Evolutionary conservation across 2,329 filamentous ascomycete species (phyloP), one percentile per base, ranked within the genome.

Genomic region (Arthrobotrys megalospora): DNA sequence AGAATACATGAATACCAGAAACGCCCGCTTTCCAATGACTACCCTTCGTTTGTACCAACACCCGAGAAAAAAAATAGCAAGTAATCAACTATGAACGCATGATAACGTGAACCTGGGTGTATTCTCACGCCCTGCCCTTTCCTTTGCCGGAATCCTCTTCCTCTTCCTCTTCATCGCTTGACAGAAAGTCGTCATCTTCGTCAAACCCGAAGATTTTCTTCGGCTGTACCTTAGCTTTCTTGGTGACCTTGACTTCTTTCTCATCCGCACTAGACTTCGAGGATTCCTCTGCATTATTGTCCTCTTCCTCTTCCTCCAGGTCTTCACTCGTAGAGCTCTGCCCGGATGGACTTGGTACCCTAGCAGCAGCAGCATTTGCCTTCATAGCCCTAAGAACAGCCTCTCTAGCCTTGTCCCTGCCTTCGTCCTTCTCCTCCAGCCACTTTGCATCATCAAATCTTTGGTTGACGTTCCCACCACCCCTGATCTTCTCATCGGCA

Each of bases 401-500:
- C 81, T 93, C 90, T 47, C 92, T 87, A 0, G 94, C 95, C 84
- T 92, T 91, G 85, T 96, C 93, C 80, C 90, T 91, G 28, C 92
- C 92, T 83, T 97, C 94, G 81, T 97, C 94, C 84, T 96, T 97
- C 80, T 93, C 92, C 83, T 99, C 96, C 47, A 98, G 91, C 94
- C 95, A 99, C 83, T 95, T 92, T 0, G 93, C 93, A 82, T 97
- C 93, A 52, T 82, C 80, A 16, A 82, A 82, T 45, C 81, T 70
- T 47, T 97, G 85, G 84, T 91, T 88, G 67, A 90, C 89, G 81
- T 90, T 88, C 80, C 88, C 87, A 77, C 91, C 90, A 45, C 76
- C 76, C 36, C 45, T 48, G 8, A 80, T 78, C 70, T 71, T 77
- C 48, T 79, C 70, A 84, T 98, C 95, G 0, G 96, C 91, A 76